Evolutionary conservation across 176 grass and related monocot species (phyloP).

Genomic region (Saccharum spontaneum): DNA sequence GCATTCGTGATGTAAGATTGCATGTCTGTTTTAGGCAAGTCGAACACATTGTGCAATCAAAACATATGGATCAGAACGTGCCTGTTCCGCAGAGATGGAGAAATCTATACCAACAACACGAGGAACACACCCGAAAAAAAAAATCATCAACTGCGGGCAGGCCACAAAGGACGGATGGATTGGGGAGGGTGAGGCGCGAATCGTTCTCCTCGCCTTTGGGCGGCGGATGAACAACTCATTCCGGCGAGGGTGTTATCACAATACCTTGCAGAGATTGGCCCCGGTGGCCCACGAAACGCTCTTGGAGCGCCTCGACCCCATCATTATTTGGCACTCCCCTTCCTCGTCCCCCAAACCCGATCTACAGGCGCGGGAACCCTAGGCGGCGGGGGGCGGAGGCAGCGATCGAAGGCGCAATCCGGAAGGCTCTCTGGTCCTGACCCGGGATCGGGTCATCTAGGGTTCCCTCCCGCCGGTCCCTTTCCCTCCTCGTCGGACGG

Average conservation of each 20-base stretch:
- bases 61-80: not conserved
- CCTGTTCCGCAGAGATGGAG: not conserved
- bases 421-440: not conserved
- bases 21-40: not conserved
- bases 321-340: constrained; percentile 19
- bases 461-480: not conserved
- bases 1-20: not conserved
- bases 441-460: not conserved
- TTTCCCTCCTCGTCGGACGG: not conserved
- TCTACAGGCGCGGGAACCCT: constrained; percentile 51
- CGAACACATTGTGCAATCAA: not conserved
- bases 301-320: constrained; percentile 59
- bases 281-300: constrained; percentile 84
- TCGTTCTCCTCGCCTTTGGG: constrained; percentile 5
- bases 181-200: not conserved
- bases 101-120: not conserved
- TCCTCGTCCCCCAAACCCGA: constrained; percentile 27
- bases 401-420: not conserved
- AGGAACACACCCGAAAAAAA: not conserved
- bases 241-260: constrained; percentile 30
- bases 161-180: not conserved
- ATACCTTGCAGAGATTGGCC: constrained; percentile 86
- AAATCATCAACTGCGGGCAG: not conserved
- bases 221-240: not conserved
- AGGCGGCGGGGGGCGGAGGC: not conserved